Base-by-base conservation (phyloP, 345 rosid genomes). In the Erodium maritimum region DNA sequence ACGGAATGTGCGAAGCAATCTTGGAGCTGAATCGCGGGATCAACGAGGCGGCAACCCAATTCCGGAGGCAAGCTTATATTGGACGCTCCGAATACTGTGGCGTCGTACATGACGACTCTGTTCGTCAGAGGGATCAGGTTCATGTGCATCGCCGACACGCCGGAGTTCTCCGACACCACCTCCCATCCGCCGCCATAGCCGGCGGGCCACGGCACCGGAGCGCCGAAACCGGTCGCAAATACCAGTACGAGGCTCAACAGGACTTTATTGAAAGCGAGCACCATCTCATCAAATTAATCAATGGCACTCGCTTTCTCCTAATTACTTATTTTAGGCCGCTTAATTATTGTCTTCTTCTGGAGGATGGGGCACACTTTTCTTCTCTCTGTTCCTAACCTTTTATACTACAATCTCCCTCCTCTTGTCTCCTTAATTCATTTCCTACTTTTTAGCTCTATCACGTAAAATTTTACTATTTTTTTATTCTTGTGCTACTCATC, bases 141-240 rank as follows among this genome's bases (percentile, higher is more conserved):
- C 33, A 84, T 50, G 60, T 93, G 97, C 97, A 89, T 93, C 7
- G 83, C 91, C 0, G 96, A 93, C 19, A 90, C 91, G 4, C 99
- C 97, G 0, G 97, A 77, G 52, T 71, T 87, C 23, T 59, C 2
- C 1, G 72, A 56, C 50, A 78, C 77, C 13, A 89, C 0, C 65
- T 83, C 84, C 94, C 94, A 87, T 8, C 56, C 16, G 4, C 96
- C 99, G 23, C 55, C 65, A 60, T 64, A 79, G n/a, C 24, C 50
- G 18, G 55, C 48, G 48, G 48, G 48, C 48, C 48, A 42, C 14
- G 48, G 48, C 48, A 14, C 48, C 48, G 48, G 48, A 12, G 48
- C 48, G 11, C 14, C 11, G 16, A 42, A 42, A 12, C 16, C 17
- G 48, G 48, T 42, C 14, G 54, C 52, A 37, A 66, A 70, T 4